phyloP scores from a whole-genome alignment of 2,329 filamentous ascomycete species.

The Chaetomium sp. region DNA sequence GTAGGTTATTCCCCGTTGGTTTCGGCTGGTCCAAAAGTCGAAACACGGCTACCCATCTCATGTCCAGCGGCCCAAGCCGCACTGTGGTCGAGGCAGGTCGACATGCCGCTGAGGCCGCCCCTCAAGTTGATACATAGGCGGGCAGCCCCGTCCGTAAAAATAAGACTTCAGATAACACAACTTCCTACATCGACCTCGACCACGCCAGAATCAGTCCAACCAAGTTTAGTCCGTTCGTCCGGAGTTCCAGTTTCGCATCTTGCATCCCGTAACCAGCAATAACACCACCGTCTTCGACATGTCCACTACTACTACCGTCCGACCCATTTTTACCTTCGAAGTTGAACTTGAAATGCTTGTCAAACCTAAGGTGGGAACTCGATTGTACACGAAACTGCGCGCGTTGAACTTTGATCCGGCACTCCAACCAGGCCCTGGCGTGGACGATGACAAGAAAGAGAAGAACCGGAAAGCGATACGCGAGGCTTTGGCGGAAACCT shows the following conservation, averaged over 20 bases:
- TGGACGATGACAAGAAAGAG: background rate
- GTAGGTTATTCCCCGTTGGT: background rate
- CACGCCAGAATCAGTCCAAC: too few relatives aligned
- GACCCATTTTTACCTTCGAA: background rate
- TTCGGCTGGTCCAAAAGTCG: background rate
- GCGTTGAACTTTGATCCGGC: background rate
- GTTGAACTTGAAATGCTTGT: background rate
- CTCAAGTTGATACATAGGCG: too few relatives aligned
- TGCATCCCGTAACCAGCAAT: too few relatives aligned
- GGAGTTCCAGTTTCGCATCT: too few relatives aligned
- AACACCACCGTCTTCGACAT: background rate
- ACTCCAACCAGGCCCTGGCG: background rate
- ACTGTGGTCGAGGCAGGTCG: too few relatives aligned
- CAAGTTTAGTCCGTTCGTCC: too few relatives aligned
- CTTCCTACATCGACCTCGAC: too few relatives aligned
- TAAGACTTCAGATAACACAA: background rate
- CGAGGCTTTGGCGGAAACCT: background rate
- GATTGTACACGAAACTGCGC: background rate
- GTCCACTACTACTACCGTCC: background rate
- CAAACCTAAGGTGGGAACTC: background rate
- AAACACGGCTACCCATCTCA: too few relatives aligned
- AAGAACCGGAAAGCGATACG: background rate
- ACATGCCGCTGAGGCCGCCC: too few relatives aligned
- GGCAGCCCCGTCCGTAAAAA: background rate
- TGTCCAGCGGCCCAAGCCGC: too few relatives aligned